Conservation (phyloP, 2,329 filamentous ascomycete species). For the Alternaria brassicicola region DNA sequence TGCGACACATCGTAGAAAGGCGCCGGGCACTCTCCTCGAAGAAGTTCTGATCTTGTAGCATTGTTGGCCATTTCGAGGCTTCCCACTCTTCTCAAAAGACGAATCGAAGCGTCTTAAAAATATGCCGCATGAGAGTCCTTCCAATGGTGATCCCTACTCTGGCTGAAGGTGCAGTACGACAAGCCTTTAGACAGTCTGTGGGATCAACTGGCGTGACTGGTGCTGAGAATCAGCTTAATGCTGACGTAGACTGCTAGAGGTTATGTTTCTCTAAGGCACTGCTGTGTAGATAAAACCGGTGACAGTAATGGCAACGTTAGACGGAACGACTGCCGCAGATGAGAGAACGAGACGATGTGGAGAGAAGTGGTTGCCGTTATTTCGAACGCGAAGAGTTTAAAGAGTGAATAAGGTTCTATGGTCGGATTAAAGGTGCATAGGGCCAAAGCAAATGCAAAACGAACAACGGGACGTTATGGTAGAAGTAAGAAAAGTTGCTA, state of each 20-base stretch:
- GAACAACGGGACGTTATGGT: slow-evolving; percentile 32
- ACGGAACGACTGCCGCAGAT: slow-evolving; percentile 29
- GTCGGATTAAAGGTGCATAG: slow-evolving; percentile 31
- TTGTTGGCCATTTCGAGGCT: slow-evolving; percentile 21
- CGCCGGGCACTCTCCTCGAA: slow-evolving; percentile 64
- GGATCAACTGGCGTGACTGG: slow-evolving; percentile 12
- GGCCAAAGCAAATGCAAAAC: slow-evolving; percentile 29
- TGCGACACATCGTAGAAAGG: slow-evolving; percentile 71
- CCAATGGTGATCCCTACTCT: slow-evolving; percentile 6
- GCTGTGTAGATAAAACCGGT: slow-evolving; percentile 4
- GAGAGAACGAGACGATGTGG: slow-evolving; percentile 24
- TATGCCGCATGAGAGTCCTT: slow-evolving; percentile 32
- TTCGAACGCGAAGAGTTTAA: slow-evolving; percentile 23
- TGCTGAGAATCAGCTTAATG: slow-evolving; percentile 14
- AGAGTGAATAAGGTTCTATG: slow-evolving; percentile 28
- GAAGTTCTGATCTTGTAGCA: slow-evolving; percentile 33
- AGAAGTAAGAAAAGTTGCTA: slow-evolving; percentile 37
- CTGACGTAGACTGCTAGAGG: slow-evolving; percentile 13
- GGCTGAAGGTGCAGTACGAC: slow-evolving; percentile 1
- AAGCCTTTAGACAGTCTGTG: neutral
- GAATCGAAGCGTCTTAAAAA: slow-evolving; percentile 19
- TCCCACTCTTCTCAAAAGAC: slow-evolving; percentile 26
- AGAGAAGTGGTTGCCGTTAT: slow-evolving; percentile 13
- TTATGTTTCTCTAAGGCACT: slow-evolving; percentile 10
- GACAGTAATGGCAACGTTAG: slow-evolving; percentile 6